These are phyloP conservation scores for Rhodotorula mucilaginosa DNA, from an alignment of 1,284 basidiomycete species.

Conservation along the genomic window DNA sequence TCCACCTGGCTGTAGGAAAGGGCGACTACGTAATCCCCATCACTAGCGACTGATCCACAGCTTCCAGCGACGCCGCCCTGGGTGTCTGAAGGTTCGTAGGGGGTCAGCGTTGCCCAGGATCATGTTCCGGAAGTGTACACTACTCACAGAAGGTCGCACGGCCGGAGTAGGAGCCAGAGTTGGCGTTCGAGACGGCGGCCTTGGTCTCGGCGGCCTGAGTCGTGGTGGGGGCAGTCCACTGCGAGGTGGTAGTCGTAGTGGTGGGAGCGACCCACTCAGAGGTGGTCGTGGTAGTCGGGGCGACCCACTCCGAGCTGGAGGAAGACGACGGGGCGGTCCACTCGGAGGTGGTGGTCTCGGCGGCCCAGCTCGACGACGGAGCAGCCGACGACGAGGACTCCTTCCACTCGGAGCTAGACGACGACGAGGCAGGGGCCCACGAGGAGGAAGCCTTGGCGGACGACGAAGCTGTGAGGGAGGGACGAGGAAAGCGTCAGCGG, in stretches of 20 bases:
- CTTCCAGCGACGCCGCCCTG: slow-evolving; percentile 38
- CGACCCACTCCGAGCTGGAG: slow-evolving; percentile 19
- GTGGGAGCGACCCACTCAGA: not conserved
- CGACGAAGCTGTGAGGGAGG: not conserved
- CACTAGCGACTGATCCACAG: no score
- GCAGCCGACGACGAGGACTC: slow-evolving; percentile 12
- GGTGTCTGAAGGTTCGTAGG: not conserved
- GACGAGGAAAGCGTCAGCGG: not conserved
- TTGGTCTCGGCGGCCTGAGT: slow-evolving; percentile 9
- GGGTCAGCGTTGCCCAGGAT: no score
- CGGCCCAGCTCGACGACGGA: slow-evolving; percentile 1
- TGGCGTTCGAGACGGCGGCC: not conserved
- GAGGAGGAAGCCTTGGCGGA: slow-evolving; percentile 6
- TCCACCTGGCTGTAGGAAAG: not conserved
- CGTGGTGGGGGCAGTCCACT: slow-evolving; percentile 10
- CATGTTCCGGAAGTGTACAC: no score
- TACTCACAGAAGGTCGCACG: no score
- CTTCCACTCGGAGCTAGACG: slow-evolving; percentile 3
- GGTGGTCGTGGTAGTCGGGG: slow-evolving; percentile 15
- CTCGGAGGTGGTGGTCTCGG: slow-evolving; percentile 46
- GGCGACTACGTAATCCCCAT: no score
- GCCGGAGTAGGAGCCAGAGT: slow-evolving; percentile 25
- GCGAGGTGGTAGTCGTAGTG: slow-evolving; percentile 9
- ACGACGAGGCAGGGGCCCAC: slow-evolving; percentile 1
- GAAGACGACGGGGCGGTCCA: slow-evolving; percentile 51